A percentile compares a stretch with the other conserved stretches of the same genome.
These are phyloP conservation scores for Antrodiella citrinella DNA, from an alignment of 768 basidiomycete genomes.

Conservation along the genomic window DNA sequence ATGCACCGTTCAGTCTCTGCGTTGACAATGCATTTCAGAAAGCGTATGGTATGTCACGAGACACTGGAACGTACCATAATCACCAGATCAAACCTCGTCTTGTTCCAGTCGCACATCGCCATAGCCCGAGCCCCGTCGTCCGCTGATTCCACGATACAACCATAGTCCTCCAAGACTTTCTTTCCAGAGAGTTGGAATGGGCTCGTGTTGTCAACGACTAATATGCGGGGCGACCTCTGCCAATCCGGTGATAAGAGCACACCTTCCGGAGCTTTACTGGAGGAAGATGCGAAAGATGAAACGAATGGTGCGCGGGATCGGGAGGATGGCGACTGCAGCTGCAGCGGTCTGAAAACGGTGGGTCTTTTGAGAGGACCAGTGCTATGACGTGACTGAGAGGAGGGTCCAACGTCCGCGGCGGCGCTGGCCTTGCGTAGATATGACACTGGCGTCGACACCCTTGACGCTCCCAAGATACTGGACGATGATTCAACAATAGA, in stretches of 20 bases:
- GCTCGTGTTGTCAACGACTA: not conserved
- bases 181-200: not conserved
- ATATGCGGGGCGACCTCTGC: not conserved
- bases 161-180: not conserved
- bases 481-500: too few species aligned
- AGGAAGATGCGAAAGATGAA: not conserved
- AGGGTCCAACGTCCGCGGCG: not conserved
- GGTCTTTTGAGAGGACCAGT: not conserved
- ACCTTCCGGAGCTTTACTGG: not conserved
- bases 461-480: not conserved
- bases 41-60: too few species aligned
- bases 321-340: not conserved
- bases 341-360: not conserved
- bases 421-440: not conserved
- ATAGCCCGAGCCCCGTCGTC: not conserved
- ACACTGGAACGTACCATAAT: not conserved
- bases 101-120: not conserved
- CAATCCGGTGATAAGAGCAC: not conserved
- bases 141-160: not conserved
- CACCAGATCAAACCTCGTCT: not conserved
- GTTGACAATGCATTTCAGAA: too few species aligned
- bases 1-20: not conserved
- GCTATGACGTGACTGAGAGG: too few species aligned
- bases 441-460: not conserved
- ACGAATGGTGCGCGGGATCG: not conserved